Conservation (phyloP, 768 basidiomycete genomes). For the Mycena polygramma region DNA sequence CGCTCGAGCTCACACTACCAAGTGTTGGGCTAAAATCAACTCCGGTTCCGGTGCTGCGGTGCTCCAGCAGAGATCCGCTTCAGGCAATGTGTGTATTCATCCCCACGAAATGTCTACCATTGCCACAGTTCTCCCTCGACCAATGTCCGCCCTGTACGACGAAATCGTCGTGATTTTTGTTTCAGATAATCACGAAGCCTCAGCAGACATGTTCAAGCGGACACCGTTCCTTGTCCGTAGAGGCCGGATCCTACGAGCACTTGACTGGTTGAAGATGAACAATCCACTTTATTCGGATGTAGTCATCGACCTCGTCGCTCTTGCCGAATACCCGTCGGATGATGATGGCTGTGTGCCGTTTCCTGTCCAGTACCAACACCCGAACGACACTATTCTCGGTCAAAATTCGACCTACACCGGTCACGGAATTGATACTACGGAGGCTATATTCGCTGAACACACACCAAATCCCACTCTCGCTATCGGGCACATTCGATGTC, state of each 20-base stretch:
- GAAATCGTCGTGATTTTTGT: constrained; percentile 12
- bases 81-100: constrained; percentile 38
- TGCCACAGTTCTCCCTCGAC: constrained; percentile 20
- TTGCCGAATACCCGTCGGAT: constrained; percentile 31
- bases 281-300: constrained; percentile 20
- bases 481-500: background rate
- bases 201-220: constrained; percentile 24
- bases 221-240: constrained; percentile 34
- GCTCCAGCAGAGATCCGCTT: constrained; percentile 21
- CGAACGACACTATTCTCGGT: constrained; percentile 20
- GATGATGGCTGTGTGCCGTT: constrained; percentile 20
- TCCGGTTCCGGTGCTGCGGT: background rate
- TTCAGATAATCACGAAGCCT: constrained; percentile 7
- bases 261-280: constrained; percentile 6
- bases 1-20: constrained; percentile 8
- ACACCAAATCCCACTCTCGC: background rate
- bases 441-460: constrained; percentile 23
- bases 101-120: constrained; percentile 31
- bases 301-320: constrained; percentile 12
- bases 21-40: constrained; percentile 16
- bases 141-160: constrained; percentile 6
- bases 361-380: constrained; percentile 27
- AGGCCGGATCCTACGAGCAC: constrained; percentile 16
- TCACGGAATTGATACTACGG: constrained; percentile 29
- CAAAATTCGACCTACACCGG: constrained; percentile 34